Evolutionary conservation across 768 basidiomycete species (phyloP).

Genomic region (Suillus decipiens): DNA sequence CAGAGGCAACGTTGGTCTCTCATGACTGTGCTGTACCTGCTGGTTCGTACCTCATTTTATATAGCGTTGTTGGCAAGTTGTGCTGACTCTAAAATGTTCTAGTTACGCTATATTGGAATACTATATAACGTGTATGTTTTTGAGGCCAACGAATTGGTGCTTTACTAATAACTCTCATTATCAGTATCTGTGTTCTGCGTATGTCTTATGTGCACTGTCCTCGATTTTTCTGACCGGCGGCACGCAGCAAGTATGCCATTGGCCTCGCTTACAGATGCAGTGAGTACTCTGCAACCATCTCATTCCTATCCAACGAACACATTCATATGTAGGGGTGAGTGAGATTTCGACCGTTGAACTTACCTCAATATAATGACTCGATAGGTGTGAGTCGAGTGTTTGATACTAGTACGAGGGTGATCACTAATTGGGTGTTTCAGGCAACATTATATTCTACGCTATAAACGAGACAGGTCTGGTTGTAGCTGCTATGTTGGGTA

Average conservation of each 20-base stretch:
- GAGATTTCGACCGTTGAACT: background rate
- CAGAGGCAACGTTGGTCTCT: too few species aligned
- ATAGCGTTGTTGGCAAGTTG: too few species aligned
- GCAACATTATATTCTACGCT: background rate
- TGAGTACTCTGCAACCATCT: background rate
- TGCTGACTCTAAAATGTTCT: too few species aligned
- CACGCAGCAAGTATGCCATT: background rate
- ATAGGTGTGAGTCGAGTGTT: background rate
- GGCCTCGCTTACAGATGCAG: background rate
- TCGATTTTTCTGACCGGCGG: background rate
- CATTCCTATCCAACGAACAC: too few species aligned
- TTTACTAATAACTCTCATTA: background rate
- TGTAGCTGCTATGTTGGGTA: background rate
- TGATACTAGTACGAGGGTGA: background rate
- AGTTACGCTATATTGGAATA: too few species aligned
- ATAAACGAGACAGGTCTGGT: too few species aligned
- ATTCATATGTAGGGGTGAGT: background rate
- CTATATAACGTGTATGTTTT: too few species aligned
- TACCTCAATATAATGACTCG: background rate
- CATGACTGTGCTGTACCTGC: too few species aligned
- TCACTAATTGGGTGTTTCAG: background rate
- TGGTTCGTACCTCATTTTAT: too few species aligned
- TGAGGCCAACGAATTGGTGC: too few species aligned
- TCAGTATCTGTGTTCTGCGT: background rate
- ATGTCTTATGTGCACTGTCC: background rate